Evolutionary conservation across 2,329 filamentous ascomycete genomes (phyloP).

Genomic region (Thermoascus crustaceus): DNA sequence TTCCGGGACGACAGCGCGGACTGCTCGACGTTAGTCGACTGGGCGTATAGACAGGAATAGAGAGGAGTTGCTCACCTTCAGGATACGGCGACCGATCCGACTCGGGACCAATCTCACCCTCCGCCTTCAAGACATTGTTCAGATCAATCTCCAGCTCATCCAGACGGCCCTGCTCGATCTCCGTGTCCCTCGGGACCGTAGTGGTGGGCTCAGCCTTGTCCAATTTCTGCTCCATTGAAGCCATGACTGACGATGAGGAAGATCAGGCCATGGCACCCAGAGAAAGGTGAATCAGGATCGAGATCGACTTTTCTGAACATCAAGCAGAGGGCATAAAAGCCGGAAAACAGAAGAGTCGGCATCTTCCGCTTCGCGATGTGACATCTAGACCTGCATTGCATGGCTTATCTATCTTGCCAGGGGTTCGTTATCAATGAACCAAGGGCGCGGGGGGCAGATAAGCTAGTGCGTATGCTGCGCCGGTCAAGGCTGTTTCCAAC

Average conservation of each 20-base stretch:
- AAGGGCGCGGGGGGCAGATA: too few relatives aligned
- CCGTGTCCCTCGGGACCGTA: constrained; percentile 1
- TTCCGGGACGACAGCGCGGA: constrained; percentile 20
- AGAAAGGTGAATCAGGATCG: too few relatives aligned
- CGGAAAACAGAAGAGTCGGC: too few relatives aligned
- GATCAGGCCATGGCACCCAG: neutral
- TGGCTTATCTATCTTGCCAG: too few relatives aligned
- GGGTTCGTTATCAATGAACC: too few relatives aligned
- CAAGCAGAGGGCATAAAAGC: neutral
- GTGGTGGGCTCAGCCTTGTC: neutral
- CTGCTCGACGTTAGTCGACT: constrained; percentile 1
- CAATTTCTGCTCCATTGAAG: neutral
- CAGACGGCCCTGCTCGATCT: constrained; percentile 5
- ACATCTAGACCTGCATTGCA: too few relatives aligned
- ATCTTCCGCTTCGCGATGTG: too few relatives aligned
- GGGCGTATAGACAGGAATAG: neutral
- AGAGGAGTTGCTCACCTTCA: constrained; percentile 7
- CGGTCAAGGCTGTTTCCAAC: too few relatives aligned
- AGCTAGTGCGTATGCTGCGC: too few relatives aligned
- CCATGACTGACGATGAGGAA: neutral
- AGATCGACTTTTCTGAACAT: neutral
- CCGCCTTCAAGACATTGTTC: constrained; percentile 5
- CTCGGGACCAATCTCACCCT: constrained; percentile 11
- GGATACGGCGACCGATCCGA: constrained; percentile 21
- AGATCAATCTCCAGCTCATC: constrained; percentile 9